Percentiles rank a stretch among this genome's conserved stretches.
phyloP scores from a whole-genome alignment of 2,329 filamentous ascomycete species.

The Botryotinia convoluta region DNA sequence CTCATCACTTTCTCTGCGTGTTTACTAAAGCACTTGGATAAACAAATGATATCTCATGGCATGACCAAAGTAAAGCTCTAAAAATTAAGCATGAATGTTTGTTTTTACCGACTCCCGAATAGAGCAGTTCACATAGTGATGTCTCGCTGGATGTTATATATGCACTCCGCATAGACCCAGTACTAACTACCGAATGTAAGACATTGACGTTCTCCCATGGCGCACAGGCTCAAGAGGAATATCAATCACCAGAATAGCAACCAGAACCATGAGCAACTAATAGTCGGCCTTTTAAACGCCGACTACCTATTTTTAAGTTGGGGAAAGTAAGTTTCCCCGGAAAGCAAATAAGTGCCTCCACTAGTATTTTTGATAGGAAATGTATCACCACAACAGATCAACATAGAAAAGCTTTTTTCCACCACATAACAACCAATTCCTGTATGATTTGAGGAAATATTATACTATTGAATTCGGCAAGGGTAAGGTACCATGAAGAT shows the following conservation, averaged over 20 bases:
- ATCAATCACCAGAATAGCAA: background rate
- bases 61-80: background rate
- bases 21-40: background rate
- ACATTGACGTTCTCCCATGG: background rate
- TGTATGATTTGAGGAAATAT: background rate
- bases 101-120: background rate
- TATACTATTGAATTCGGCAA: background rate
- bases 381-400: background rate
- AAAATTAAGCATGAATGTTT: background rate
- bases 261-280: background rate
- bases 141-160: background rate
- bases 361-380: background rate
- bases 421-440: background rate
- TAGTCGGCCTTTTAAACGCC: background rate
- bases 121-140: background rate
- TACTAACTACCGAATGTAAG: background rate
- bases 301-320: background rate
- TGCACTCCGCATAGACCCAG: background rate
- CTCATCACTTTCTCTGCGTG: background rate
- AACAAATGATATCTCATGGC: background rate
- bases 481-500: background rate
- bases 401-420: background rate
- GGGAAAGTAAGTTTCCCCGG: background rate
- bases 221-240: background rate
- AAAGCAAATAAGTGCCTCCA: background rate